Evolutionary conservation across 306 rosid species (phyloP).

Genomic region (Sesbania bispinosa): DNA sequence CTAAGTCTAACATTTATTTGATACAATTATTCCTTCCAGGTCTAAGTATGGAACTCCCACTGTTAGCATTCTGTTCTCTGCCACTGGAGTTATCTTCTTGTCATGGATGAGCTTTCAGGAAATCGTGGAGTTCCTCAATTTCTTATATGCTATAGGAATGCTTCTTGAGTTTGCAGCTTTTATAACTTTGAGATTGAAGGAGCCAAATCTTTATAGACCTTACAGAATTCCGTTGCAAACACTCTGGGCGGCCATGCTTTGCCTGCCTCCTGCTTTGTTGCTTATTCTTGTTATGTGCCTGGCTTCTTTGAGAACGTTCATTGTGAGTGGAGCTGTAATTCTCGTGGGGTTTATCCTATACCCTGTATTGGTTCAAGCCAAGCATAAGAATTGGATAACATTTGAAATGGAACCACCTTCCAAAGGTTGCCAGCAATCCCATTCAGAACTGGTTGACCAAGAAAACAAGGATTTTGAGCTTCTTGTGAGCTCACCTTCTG

Average conservation of each 20-base stretch:
- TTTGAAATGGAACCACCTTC: slow-evolving; percentile 44
- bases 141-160: slow-evolving; percentile 84
- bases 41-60: slow-evolving; percentile 88
- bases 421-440: slow-evolving; percentile 29
- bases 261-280: slow-evolving; percentile 68
- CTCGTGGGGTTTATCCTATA: slow-evolving; percentile 55
- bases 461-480: slow-evolving; percentile 47
- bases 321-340: slow-evolving; percentile 58
- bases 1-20: slow-evolving; percentile 18
- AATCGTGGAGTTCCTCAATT: slow-evolving; percentile 84
- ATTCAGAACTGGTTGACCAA: slow-evolving; percentile 22
- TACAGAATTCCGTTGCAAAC: slow-evolving; percentile 73
- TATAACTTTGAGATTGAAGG: slow-evolving; percentile 57
- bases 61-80: slow-evolving; percentile 74
- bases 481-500: slow-evolving; percentile 36
- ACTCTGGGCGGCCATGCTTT: slow-evolving; percentile 64
- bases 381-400: slow-evolving; percentile 43
- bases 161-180: slow-evolving; percentile 88
- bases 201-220: slow-evolving; percentile 78
- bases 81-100: slow-evolving; percentile 78
- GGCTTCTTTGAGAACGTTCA: slow-evolving; percentile 68
- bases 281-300: slow-evolving; percentile 84
- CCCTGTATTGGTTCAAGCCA: slow-evolving; percentile 58
- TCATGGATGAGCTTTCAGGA: slow-evolving; percentile 96
- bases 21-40: slow-evolving; percentile 36